Evolutionary conservation across 495 filamentous ascomycete genomes (phyloP).

Genomic region (Talaromyces ruber): DNA sequence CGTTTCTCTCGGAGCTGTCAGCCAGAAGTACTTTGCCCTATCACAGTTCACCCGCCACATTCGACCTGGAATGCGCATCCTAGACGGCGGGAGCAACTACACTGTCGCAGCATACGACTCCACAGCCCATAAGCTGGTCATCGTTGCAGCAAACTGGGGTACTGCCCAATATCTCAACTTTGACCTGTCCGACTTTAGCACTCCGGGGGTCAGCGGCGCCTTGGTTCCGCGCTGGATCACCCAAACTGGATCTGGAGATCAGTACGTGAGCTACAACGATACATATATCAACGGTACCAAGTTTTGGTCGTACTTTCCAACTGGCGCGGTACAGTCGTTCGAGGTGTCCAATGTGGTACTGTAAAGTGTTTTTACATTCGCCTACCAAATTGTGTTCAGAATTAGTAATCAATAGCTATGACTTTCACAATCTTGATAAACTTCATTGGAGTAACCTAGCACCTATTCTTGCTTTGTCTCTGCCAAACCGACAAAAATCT

Average conservation of each 20-base stretch:
- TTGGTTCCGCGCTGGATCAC: constrained; percentile 24
- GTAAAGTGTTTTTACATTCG: neutral
- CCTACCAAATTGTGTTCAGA: neutral
- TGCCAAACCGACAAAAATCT: too few relatives aligned
- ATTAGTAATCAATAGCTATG: neutral
- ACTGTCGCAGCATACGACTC: constrained; percentile 26
- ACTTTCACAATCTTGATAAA: neutral
- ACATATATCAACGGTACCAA: constrained; percentile 17
- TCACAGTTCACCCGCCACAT: constrained; percentile 29
- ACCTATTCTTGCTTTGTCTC: neutral
- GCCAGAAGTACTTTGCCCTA: constrained; percentile 26
- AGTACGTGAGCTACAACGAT: constrained; percentile 20
- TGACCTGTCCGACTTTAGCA: constrained; percentile 20
- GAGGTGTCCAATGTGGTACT: constrained; percentile 10
- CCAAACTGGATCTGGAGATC: constrained; percentile 18
- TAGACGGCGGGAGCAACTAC: constrained; percentile 23
- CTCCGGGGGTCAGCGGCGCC: constrained; percentile 15
- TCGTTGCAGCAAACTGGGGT: constrained; percentile 29
- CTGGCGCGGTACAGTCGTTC: constrained; percentile 8
- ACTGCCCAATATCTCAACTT: constrained; percentile 25
- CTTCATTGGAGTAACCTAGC: neutral
- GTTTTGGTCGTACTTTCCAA: constrained; percentile 10
- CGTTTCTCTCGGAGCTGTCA: constrained; percentile 14
- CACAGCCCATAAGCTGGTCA: constrained; percentile 17
- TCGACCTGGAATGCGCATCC: constrained; percentile 22